Base-by-base conservation (phyloP, 768 basidiomycete genomes). In the Leucocoprinus sp. region DNA sequence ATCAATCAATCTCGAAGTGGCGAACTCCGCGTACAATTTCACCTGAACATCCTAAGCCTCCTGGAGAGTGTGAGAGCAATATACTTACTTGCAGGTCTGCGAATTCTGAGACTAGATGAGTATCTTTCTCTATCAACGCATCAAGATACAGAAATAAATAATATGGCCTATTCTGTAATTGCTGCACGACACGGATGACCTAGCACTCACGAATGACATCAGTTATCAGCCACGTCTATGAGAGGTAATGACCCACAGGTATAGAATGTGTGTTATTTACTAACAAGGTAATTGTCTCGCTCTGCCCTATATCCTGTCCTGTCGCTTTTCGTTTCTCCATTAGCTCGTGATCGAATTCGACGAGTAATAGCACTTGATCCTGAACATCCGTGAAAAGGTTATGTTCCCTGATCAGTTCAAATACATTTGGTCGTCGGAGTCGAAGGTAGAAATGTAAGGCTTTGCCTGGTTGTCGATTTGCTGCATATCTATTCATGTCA, bases 251-350 rank as follows among this genome's bases (percentile, higher is more conserved):
- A 68, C 81, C 51, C 46, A 93, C 95, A 3, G 93, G 92, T 57
- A 99, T 97, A 11, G 95, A 95, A 58, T 98, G 89, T 0, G 88
- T 87, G 57, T 98, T 91, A 52, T 97, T 83, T 12, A 97, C 93
- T 21, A 99, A 72, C 44, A 99, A 57, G 24, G 75, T 75, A 49
- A 98, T 91, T 0, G 93, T 93, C 28, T 83, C 77, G 27, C 90
- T 88, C 47, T 80, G 47, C n/a, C 49, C 31, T 14, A 28, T 19
- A 24, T 38, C 46, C 0, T 68, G 73, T 5, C 67, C 67, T 47
- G 61, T 60, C 50, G 65, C 65, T 45, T 68, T 69, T 18, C 73
- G 69, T 57, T 75, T 76, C 52, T 78, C 76, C 64, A 80, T 78
- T 23, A 93, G 67, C 59, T 95, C 90, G 46, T 88, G 82, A 55